Evolutionary conservation across 1,284 basidiomycete species (phyloP), one percentile per base, ranked within the genome.

Genomic region (Abortiporus biennis): DNA sequence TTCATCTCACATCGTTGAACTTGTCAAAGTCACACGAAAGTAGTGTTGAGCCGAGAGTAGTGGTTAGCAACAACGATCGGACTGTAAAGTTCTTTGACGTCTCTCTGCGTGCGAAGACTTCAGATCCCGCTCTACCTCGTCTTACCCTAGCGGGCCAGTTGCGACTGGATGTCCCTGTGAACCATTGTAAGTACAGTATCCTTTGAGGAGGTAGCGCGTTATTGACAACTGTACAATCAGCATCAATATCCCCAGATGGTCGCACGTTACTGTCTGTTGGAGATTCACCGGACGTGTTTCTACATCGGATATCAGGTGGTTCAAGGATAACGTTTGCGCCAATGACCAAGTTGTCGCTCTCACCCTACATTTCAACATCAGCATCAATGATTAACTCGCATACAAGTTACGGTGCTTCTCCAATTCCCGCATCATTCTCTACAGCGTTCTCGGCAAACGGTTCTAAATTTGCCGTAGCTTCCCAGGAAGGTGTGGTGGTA

Each of bases 231-330:
- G 42, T 48, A 46, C 34, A 53, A 31, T 40, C 51, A 92, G 80
- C 85, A 21, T 86, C 87, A 19, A 77, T 94, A 52, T 90, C 88
- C 1, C 89, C 89, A 0, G 87, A 92, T 54, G 87, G 87, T 1
- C 76, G 80, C 24, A 90, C 84, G 0, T 70, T 94, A 1, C 73
- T 93, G 1, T 88, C 85, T 0, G 90, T 92, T 0, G 91, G 92
- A 6, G 91, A 94, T 58, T 90, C 88, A 3, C 75, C 81, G 24
- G 80, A 89, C 45, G 79, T 92, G 6, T 85, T 82, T 56, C 73
- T 92, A 13, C 82, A 88, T 54, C 72, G 77, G 41, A 69, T 88
- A 46, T 69, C 72, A 2, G 81, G 81, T 32, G 75, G 78, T 24
- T 57, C 71, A 3, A 67, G 61, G 15, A 66, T 83, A 47, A 66